A percentile compares a stretch with the other conserved stretches of the same genome.
Conservation (phyloP, 208 protist genomes). For the Acanthamoeba royreba region DNA sequence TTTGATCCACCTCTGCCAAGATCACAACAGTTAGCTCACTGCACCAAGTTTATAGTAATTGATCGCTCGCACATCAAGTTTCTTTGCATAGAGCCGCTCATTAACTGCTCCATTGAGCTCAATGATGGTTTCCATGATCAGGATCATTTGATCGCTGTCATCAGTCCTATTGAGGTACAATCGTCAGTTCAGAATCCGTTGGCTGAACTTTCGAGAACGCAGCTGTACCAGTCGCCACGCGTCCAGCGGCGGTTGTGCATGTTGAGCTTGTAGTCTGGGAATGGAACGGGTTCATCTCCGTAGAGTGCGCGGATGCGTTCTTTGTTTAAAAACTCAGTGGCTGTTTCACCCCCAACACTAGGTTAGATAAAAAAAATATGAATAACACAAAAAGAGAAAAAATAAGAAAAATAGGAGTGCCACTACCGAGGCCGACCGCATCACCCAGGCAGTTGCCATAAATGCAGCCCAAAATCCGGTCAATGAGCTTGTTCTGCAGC, state of each 20-base stretch:
- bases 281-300: conserved; percentile 45
- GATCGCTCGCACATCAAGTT: background rate
- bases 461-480: conserved; percentile 63
- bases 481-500: background rate
- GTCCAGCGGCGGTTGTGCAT: conserved; percentile 61
- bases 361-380: background rate
- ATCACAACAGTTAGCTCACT: background rate
- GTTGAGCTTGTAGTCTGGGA: conserved; percentile 62
- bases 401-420: background rate
- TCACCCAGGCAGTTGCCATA: conserved; percentile 72
- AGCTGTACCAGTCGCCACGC: conserved; percentile 61
- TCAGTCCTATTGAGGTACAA: conserved; percentile 62
- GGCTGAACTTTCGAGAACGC: no score
- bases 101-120: conserved; percentile 46
- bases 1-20: conserved; percentile 45
- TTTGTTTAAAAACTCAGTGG: conserved; percentile 67
- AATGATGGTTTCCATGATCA: conserved; percentile 61
- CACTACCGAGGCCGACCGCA: conserved; percentile 61
- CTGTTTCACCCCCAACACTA: no score
- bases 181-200: background rate
- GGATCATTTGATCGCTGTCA: conserved; percentile 72
- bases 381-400: background rate
- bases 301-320: conserved; percentile 19
- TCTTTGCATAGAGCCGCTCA: background rate
- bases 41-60: background rate